Percentiles rank a stretch among this genome's conserved stretches.
phyloP scores from a whole-genome alignment of 257 asterid genomes.

The Solanum corneliomulleri region DNA sequence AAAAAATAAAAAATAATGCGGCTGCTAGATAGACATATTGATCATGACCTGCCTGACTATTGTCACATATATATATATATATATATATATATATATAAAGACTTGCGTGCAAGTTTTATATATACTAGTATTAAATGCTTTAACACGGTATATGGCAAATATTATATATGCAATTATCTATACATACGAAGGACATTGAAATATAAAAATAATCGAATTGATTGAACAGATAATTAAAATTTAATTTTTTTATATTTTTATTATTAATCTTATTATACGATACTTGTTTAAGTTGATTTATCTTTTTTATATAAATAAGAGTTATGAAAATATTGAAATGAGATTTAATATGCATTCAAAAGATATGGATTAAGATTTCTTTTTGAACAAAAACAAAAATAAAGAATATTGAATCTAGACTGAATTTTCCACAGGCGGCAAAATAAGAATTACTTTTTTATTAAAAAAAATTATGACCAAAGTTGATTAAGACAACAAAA shows the following conservation, averaged over 20 bases:
- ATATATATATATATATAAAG: neutral
- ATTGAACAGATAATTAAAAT: neutral
- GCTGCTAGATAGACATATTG: no score
- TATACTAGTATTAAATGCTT: neutral
- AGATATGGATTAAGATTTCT: neutral
- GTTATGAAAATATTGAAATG: neutral
- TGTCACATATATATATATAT: no score
- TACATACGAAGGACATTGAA: neutral
- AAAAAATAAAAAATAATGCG: no score
- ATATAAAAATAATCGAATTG: neutral
- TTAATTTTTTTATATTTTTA: fast-evolving
- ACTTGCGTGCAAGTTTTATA: neutral
- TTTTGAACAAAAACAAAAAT: neutral
- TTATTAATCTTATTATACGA: fast-evolving
- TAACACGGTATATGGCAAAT: neutral
- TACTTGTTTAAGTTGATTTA: neutral
- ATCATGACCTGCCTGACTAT: no score
- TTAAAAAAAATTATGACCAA: neutral
- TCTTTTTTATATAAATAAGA: fast-evolving
- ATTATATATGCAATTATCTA: neutral
- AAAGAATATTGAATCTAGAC: neutral
- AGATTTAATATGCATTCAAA: neutral
- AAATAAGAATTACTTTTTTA: neutral
- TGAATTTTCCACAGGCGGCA: neutral
- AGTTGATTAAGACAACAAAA: neutral